phyloP scores from a whole-genome alignment of 192 early-diverging fungal genomes.

The Backusella psychrophila region DNA sequence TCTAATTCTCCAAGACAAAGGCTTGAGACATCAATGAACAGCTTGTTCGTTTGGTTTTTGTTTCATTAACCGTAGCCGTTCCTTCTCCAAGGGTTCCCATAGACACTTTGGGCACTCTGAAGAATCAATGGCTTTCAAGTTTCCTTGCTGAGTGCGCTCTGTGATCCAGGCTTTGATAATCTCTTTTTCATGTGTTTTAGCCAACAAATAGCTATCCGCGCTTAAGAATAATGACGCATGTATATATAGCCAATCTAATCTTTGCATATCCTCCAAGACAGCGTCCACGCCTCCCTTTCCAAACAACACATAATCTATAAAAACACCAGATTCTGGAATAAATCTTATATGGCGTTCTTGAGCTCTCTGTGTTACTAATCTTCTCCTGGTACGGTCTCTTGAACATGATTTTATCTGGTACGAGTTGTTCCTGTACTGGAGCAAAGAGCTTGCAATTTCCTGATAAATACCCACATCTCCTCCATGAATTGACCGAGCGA shows the following conservation, averaged over 20 bases:
- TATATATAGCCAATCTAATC: not conserved
- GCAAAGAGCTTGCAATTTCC: not conserved
- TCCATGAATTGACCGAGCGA: not conserved
- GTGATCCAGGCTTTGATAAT: not conserved
- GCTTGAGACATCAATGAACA: not conserved
- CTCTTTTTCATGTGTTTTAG: not conserved
- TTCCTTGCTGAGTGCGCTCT: not conserved
- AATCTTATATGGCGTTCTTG: not conserved
- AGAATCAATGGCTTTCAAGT: not conserved
- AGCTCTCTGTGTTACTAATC: not conserved
- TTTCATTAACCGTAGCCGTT: not conserved
- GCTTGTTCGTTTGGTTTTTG: not conserved
- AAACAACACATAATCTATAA: not conserved
- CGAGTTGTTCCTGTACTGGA: not conserved
- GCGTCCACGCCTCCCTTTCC: not conserved
- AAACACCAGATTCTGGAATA: not conserved
- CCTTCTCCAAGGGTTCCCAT: not conserved
- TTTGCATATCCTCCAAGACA: not conserved
- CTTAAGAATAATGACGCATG: not conserved
- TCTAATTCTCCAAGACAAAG: not conserved
- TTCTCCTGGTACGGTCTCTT: not conserved
- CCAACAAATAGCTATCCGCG: not conserved
- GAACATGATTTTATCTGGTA: constrained; percentile 1
- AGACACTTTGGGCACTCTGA: not conserved
- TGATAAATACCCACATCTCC: not conserved